phyloP scores from a whole-genome alignment of 2,329 filamentous ascomycete species.

The Exophiala xenobiotica region DNA sequence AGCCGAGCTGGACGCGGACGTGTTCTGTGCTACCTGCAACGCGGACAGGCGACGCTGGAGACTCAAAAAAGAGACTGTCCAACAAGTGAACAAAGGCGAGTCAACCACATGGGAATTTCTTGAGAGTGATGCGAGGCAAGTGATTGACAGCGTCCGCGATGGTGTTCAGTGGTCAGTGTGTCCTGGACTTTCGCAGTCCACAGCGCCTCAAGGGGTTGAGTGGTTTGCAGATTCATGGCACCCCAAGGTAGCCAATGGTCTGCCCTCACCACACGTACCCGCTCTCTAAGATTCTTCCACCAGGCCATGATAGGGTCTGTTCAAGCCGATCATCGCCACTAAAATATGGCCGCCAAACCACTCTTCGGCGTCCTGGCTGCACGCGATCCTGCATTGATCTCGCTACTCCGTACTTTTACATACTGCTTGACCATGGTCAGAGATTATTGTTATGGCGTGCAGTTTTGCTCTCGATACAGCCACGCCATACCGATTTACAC shows the following conservation, averaged over 20 bases:
- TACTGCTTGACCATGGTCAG: no score
- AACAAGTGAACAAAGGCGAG: no score
- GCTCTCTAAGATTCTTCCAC: background rate
- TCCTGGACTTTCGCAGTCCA: background rate
- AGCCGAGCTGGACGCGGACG: background rate
- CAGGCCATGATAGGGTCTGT: constrained; percentile 1
- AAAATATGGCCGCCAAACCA: background rate
- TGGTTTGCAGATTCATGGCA: background rate
- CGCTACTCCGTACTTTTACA: background rate
- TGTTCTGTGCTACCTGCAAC: background rate
- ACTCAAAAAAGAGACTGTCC: background rate
- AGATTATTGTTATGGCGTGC: background rate
- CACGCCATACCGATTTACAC: no score
- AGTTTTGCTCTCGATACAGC: background rate
- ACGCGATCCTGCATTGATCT: background rate
- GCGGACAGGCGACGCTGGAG: background rate
- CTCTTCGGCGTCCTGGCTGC: background rate
- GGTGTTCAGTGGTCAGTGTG: background rate
- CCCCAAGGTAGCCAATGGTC: no score
- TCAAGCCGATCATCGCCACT: background rate
- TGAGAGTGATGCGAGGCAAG: background rate
- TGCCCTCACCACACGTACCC: background rate
- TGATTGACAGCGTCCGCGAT: background rate
- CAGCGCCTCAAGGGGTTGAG: background rate
- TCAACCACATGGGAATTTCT: no score